phyloP scores from a whole-genome alignment of 1,284 basidiomycete genomes.

The Exobasidium cylindrosporum region DNA sequence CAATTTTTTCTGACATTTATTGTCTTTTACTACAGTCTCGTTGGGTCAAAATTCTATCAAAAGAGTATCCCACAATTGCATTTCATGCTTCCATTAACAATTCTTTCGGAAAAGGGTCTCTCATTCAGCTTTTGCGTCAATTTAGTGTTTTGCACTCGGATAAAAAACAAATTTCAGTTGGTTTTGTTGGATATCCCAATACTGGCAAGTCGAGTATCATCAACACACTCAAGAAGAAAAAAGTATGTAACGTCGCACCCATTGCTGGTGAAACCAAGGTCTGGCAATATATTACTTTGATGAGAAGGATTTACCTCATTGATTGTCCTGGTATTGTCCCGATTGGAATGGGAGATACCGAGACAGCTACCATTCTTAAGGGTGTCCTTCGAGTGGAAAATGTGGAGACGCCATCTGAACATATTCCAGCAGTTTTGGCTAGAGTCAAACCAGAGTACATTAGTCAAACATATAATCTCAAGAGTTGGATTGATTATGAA shows the following conservation, averaged over 20 bases:
- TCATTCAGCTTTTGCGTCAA: slow-evolving; percentile 93
- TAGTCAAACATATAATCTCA: slow-evolving; percentile 72
- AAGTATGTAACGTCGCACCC: slow-evolving; percentile 94
- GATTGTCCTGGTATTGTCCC: slow-evolving; percentile 99
- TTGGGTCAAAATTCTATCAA: slow-evolving; percentile 92
- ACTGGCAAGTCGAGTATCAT: slow-evolving; percentile 97
- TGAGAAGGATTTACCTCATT: slow-evolving; percentile 94
- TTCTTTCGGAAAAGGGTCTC: slow-evolving; percentile 95
- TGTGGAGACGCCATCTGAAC: slow-evolving; percentile 86
- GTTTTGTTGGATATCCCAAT: slow-evolving; percentile 97
- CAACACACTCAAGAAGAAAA: slow-evolving; percentile 97
- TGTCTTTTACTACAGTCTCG: slow-evolving; percentile 67
- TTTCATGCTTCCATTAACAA: slow-evolving; percentile 99
- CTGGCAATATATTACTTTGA: slow-evolving; percentile 99
- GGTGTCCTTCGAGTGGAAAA: slow-evolving; percentile 96
- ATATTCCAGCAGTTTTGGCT: slow-evolving; percentile 80
- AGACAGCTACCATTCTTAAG: slow-evolving; percentile 91
- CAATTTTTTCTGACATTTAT: slow-evolving; percentile 16
- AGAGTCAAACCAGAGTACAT: slow-evolving; percentile 92
- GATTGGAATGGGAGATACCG: slow-evolving; percentile 80
- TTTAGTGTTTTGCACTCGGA: slow-evolving; percentile 96
- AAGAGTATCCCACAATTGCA: slow-evolving; percentile 89
- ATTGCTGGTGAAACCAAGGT: slow-evolving; percentile 99
- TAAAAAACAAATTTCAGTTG: slow-evolving; percentile 98
- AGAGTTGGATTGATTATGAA: slow-evolving; percentile 64